Evolutionary conservation across 805 yeast genomes (phyloP), one percentile per base, ranked within the genome.

Genomic region (Torulaspora quercuum): DNA sequence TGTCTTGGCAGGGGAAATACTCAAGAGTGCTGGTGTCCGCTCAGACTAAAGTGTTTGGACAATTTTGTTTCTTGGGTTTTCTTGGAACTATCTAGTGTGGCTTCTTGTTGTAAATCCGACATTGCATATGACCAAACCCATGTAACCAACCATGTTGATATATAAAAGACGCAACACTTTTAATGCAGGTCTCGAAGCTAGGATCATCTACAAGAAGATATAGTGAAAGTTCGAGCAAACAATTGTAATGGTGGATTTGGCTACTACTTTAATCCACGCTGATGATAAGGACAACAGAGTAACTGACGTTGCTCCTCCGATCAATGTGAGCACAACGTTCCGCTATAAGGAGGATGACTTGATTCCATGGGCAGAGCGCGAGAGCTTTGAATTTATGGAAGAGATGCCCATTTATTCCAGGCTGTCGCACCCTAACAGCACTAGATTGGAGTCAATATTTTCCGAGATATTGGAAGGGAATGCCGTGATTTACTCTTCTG

Each of bases 291-390:
- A 68, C 20, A 65, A 70, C 41, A 64, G 83, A 45, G 83, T 77
- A 5, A 53, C 72, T 0, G 89, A 82, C 50, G 81, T 82, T 15
- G 72, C 80, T 1, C 80, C 90, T 5, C 95, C 97, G 15, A 80
- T 89, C 41, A 84, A 83, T 45, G 80, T 85, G 3, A 61, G 92
- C 2, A 82, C 96, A 1, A 89, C 95, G 1, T 88, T 67, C 59
- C 69, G 75, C 37, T 89, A 88, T 60, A 61, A 73, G 18, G 57
- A 68, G 3, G 73, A 83, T 44, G 64, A 77, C 15, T 66, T 84
- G 29, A 53, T 65, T 9, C 69, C 78, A 6, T 72, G 73, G 39
- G 61, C 57, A 3, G 76, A 64, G 15, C 42, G 55, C 24, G 60
- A 59, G 20, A 59, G 60, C 24, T 51, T 53, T 9, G 63, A 55